Conservation (phyloP, 345 rosid genomes). For the Populus ilicifolia region DNA sequence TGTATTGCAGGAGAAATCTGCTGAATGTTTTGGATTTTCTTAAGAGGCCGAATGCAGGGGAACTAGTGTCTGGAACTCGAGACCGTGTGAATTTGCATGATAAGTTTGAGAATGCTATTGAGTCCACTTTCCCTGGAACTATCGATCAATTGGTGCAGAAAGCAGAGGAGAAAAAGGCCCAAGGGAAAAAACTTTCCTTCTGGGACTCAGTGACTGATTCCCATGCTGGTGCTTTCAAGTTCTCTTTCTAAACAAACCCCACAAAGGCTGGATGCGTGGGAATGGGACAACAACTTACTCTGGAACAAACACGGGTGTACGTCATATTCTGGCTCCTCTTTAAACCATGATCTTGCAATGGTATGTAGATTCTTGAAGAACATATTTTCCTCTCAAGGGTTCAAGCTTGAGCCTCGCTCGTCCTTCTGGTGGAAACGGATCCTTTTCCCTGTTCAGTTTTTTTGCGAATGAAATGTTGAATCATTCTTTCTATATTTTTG, state of each 20-base stretch:
- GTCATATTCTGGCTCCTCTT: too few species aligned
- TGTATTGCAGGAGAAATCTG: conserved; percentile 69
- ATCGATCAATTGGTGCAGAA: conserved; percentile 45
- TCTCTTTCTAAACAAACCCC: conserved; percentile 42
- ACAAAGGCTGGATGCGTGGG: background rate
- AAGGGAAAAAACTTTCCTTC: conserved; percentile 59
- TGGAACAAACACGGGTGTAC: too few species aligned
- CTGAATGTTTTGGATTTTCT: conserved; percentile 79
- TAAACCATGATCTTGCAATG: too few species aligned
- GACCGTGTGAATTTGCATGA: conserved; percentile 75
- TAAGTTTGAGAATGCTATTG: conserved; percentile 68
- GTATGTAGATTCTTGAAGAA: too few species aligned
- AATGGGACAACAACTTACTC: background rate
- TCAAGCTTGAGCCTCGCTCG: too few species aligned
- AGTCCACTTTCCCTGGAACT: conserved; percentile 58
- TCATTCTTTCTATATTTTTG: too few species aligned
- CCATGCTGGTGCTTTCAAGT: conserved; percentile 73
- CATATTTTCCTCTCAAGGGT: too few species aligned
- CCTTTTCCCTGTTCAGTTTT: too few species aligned
- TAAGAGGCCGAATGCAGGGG: conserved; percentile 77
- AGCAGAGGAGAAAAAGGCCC: conserved; percentile 51
- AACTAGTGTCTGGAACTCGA: conserved; percentile 77
- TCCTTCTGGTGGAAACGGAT: too few species aligned
- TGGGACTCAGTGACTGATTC: conserved; percentile 78
- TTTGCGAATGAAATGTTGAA: too few species aligned